Evolutionary conservation across 495 filamentous ascomycete genomes (phyloP), one percentile per base, ranked within the genome.

Genomic region (Aspergillus cristatus): DNA sequence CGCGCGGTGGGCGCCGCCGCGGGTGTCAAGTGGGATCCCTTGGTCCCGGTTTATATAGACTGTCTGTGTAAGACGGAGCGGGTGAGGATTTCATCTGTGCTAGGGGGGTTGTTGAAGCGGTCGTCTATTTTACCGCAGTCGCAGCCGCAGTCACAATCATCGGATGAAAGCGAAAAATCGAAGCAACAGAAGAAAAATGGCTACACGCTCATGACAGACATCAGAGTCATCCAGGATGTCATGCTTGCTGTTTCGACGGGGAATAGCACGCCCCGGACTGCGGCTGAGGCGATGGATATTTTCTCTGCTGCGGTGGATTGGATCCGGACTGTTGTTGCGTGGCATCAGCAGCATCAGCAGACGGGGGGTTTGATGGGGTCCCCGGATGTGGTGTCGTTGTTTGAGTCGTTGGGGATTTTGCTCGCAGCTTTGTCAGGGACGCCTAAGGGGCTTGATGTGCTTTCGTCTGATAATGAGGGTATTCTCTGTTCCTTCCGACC

Each of bases 31-130:
- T 72, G 81, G 57, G 82, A 87, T 44, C 77, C 78, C 15, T 67
- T 82, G 31, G 56, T 82, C 15, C 66, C 70, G 4, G 62, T 72
- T 14, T 89, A 87, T 58, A 54, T 82, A 20, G 67, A 81, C 52
- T 65, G 66, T 11, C 66, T 87, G 18, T 67, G 78, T 22, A 65
- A 70, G 25, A 52, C 60, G 30, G 66, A 67, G 7, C 51, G 67
- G 39, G 60, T 82, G 20, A 73, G 78, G 41, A 60, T 65, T 4
- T 63, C 74, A 0, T 68, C 72, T 7, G 65, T 83, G 2, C 61
- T 87, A 40, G 48, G 56, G n/a, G 70, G 67, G 3, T 55, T 85
- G 3, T 68, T 78, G 45, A 68, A 70, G 29, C 75, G 76, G 45
- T 84, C 81, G 13, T 64, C 59, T 10, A 55, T 67, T 34, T 8